These are phyloP conservation scores for Hyphopichia wangnamkhiaoensis DNA, from an alignment of 1,139 yeast species.

Conservation along the genomic window DNA sequence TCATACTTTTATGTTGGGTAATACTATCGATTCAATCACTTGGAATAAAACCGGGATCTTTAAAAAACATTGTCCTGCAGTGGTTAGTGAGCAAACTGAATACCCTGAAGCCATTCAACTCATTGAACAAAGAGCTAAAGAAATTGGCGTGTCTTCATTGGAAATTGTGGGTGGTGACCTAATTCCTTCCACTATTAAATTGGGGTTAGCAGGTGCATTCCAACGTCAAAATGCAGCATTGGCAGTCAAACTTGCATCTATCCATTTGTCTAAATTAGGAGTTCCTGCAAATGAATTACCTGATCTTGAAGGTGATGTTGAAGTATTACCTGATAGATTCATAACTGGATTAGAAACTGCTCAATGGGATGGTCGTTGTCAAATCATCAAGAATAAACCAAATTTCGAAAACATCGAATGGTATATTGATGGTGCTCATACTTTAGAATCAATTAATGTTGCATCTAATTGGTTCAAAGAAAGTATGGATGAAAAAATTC, in stretches of 20 bases:
- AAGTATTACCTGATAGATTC: constrained; percentile 58
- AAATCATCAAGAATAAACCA: constrained; percentile 50
- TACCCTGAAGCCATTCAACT: constrained; percentile 53
- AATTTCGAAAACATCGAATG: constrained; percentile 57
- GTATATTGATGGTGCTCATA: constrained; percentile 96
- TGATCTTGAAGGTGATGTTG: constrained; percentile 20
- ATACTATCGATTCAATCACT: constrained; percentile 85
- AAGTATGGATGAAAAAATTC: constrained; percentile 20
- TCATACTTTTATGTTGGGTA: constrained; percentile 86
- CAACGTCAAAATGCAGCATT: constrained; percentile 86
- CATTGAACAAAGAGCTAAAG: constrained; percentile 64
- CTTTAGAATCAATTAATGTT: constrained; percentile 78
- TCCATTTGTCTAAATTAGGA: constrained; percentile 58
- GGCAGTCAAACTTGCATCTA: constrained; percentile 72
- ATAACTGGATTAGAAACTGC: constrained; percentile 66
- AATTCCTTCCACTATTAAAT: constrained; percentile 31
- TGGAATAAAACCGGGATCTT: constrained; percentile 97
- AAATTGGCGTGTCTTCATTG: constrained; percentile 52
- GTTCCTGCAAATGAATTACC: constrained; percentile 24
- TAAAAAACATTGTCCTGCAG: constrained; percentile 67
- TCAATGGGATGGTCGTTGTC: constrained; percentile 95
- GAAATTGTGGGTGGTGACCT: constrained; percentile 46
- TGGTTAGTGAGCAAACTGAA: constrained; percentile 59
- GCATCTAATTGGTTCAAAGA: constrained; percentile 78
- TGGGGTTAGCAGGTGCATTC: constrained; percentile 88